Evolutionary conservation across 1,139 yeast genomes (phyloP).

Genomic region (Protomyces gravidus): DNA sequence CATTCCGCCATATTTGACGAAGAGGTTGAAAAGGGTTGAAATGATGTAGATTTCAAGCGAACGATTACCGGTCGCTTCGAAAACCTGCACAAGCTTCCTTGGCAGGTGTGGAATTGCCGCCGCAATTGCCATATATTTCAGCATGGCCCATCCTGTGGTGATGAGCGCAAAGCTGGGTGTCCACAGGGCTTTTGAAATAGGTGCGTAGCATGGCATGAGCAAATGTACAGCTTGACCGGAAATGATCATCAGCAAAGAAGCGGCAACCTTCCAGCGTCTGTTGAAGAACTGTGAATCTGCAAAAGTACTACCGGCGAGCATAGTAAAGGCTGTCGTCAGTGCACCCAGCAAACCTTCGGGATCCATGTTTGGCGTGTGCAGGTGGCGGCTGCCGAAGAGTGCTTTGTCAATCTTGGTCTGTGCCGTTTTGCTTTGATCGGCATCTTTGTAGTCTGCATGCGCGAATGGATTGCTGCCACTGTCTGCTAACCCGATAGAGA

Average conservation of each 20-base stretch:
- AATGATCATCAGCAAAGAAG: neutral
- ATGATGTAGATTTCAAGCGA: conserved; percentile 9
- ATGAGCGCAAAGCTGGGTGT: conserved; percentile 14
- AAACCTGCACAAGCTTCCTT: neutral
- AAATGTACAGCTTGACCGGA: conserved; percentile 6
- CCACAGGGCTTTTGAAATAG: conserved; percentile 10
- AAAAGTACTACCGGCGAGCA: conserved; percentile 2
- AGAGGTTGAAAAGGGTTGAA: neutral
- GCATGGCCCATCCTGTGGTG: conserved; percentile 8
- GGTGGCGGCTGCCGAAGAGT: neutral
- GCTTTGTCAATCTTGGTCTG: conserved; percentile 2
- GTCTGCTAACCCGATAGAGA: neutral
- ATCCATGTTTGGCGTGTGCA: neutral
- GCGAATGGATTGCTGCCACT: neutral
- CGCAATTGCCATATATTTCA: neutral
- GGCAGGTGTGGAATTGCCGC: neutral
- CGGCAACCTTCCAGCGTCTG: neutral
- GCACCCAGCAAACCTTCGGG: conserved; percentile 14
- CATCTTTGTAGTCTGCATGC: neutral
- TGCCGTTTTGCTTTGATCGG: neutral
- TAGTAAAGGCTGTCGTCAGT: conserved; percentile 7
- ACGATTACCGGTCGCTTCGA: neutral
- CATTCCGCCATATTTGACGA: conserved; percentile 1
- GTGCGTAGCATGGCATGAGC: conserved; percentile 2
- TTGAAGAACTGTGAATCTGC: neutral